phyloP scores from a whole-genome alignment of 345 rosid genomes.

The Rhodomyrtus tomentosa region DNA sequence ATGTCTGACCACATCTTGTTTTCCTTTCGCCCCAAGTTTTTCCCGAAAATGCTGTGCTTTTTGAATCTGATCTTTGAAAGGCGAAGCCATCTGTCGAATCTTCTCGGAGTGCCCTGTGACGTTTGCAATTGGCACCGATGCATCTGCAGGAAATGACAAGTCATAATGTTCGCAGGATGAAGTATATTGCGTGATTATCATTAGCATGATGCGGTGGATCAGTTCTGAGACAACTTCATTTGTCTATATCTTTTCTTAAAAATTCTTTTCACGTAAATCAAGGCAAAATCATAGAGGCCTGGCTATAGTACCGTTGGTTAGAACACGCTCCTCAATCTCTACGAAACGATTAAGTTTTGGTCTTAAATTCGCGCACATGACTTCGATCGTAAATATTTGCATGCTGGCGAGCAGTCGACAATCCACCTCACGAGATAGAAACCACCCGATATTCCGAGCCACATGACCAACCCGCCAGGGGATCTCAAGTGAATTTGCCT shows the following conservation, averaged over 20 bases:
- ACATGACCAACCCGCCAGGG: accelerated
- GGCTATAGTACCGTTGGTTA: neutral
- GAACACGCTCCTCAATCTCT: neutral
- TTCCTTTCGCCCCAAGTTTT: neutral
- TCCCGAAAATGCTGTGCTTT: neutral
- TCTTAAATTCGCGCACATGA: neutral
- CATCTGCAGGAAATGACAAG: neutral
- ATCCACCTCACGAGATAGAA: no score
- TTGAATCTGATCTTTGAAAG: neutral
- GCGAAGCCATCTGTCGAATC: neutral
- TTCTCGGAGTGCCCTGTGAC: neutral
- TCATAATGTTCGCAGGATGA: neutral
- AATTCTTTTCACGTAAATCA: neutral
- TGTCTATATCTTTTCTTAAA: accelerated
- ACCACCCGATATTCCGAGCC: accelerated
- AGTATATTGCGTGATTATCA: neutral
- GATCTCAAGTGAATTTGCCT: neutral
- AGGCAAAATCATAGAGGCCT: accelerated
- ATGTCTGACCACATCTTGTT: neutral
- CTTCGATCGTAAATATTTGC: neutral
- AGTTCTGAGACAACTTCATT: neutral
- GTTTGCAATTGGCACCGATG: neutral
- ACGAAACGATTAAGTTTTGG: accelerated
- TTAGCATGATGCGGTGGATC: neutral
- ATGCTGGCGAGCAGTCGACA: no score